Conservation (phyloP, 2,329 filamentous ascomycete species). For the Calonectria pauciramosa region DNA sequence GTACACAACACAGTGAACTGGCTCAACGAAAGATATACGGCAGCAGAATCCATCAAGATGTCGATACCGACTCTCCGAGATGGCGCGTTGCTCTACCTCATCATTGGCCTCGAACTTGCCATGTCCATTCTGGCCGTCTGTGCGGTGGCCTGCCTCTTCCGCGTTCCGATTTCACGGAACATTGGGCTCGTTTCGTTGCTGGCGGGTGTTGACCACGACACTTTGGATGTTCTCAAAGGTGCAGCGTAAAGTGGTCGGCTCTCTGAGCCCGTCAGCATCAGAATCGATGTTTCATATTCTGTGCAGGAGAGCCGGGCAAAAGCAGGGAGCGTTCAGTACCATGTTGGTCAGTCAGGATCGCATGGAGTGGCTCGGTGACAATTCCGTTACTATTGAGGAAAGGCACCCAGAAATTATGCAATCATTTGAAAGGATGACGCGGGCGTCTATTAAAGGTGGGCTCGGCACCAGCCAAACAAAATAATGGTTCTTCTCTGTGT, state of each 20-base stretch:
- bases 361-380: neutral
- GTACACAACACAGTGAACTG: neutral
- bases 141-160: neutral
- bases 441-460: too few relatives aligned
- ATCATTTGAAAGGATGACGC: too few relatives aligned
- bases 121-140: neutral
- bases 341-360: neutral
- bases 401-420: too few relatives aligned
- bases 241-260: neutral
- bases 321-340: neutral
- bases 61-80: neutral
- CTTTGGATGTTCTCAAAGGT: neutral
- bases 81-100: neutral
- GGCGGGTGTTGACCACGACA: neutral
- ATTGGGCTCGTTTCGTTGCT: neutral
- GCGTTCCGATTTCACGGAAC: neutral
- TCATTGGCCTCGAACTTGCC: neutral
- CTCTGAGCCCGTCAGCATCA: neutral
- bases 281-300: neutral
- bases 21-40: neutral
- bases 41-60: neutral
- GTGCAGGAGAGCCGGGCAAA: neutral
- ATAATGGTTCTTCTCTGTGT: too few relatives aligned
- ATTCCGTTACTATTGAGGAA: too few relatives aligned
- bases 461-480: too few relatives aligned